Conservation (phyloP, 1,139 yeast genomes). For the Geotrichum carabidarum region DNA sequence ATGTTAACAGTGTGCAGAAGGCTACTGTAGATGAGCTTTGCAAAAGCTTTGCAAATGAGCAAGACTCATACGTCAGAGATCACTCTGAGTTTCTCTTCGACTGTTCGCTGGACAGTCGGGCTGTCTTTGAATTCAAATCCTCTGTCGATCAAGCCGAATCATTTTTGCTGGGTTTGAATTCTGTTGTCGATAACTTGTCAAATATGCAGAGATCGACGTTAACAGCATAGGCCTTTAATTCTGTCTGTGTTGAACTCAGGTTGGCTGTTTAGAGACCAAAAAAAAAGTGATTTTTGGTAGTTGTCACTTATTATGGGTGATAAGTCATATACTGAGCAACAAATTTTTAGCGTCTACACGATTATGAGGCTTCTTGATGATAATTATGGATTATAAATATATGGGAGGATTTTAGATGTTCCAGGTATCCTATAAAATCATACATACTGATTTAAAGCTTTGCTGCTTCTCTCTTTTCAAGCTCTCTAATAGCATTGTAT, state of each 20-base stretch:
- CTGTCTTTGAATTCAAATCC: conserved; percentile 1
- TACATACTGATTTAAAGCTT: neutral
- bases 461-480: neutral
- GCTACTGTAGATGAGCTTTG: conserved; percentile 5
- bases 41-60: conserved; percentile 5
- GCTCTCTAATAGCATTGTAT: conserved; percentile 21
- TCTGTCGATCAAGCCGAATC: conserved; percentile 8
- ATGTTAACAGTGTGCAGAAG: neutral
- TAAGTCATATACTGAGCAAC: no score
- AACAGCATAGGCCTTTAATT: neutral
- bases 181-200: conserved; percentile 1
- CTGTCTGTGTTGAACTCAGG: neutral
- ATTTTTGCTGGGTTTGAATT: conserved; percentile 9
- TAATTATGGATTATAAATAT: no score
- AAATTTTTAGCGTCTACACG: no score
- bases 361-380: no score
- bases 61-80: conserved; percentile 12
- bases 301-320: no score
- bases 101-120: neutral
- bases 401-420: no score
- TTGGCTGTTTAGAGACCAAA: no score
- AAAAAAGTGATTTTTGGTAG: no score
- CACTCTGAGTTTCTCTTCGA: conserved; percentile 13
- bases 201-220: conserved; percentile 7
- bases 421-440: no score